Base-by-base conservation (phyloP, 1,284 basidiomycete species). In the Apiotrichum laibachii region DNA sequence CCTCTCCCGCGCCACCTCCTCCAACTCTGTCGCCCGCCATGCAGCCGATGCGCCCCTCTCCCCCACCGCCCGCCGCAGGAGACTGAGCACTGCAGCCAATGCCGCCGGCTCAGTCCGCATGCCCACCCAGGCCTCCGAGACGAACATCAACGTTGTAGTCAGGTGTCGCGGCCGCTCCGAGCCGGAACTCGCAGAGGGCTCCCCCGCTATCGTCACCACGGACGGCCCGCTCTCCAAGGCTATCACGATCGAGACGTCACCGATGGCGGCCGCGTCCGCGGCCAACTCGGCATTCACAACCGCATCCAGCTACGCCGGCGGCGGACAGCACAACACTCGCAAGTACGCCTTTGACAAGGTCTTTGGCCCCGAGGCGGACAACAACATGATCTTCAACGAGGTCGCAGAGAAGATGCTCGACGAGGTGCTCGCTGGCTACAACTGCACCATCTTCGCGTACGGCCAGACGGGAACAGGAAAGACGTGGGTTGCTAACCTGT, bases 401-500 rank as follows among this genome's bases (percentile, higher is more conserved):
- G 94, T 98, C 40, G 95, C 96, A 40, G 85, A 85, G 60, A 91
- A 90, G 1, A 90, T 99, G 84, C 81, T 99, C 50, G 87, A 92
- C 50, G 91, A 99, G 75, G 94, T 99, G 42, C 79, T 98, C 51
- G 82, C 85, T 71, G 96, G 96, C 5, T 99, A 97, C 81, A 99
- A 99, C 72, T 99, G 96, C 73, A 99, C 96, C 0, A 82, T 99
- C 39, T 99, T 99, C 80, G 95, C 95, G 3, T 99, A 99, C 72
- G 96, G 96, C 4, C 96, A 99, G 77, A 99, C 96, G 0, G 96
- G 96, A 7, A 98, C 96, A 0, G 96, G 96, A 18, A 99, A 99
- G 81, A 99, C 96, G 88, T 96, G 72, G 72, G 89, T 81, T 13
- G 5, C n/a, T 22, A 18, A 6, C 39, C 50, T 40, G 42, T 51